Base-by-base conservation (phyloP, 2,329 filamentous ascomycete species). In the Trichoderma sp. region DNA sequence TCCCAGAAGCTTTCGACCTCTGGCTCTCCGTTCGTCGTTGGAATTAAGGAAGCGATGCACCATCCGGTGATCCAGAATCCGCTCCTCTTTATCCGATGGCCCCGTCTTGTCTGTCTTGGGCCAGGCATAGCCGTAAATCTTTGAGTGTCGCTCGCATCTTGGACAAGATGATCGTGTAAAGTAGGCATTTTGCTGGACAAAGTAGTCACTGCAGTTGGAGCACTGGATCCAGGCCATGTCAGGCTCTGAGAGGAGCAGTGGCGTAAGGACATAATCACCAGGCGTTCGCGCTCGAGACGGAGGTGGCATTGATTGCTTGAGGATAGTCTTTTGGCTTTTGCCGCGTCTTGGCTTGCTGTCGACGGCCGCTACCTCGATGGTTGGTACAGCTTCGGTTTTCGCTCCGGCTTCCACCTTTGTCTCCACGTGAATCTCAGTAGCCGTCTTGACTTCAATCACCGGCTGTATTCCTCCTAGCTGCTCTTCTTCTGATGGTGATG, bases 91-190 rank as follows among this genome's bases (percentile, higher is more conserved):
- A 77, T 98, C 96, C 24, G 87, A 79, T 19, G 88, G 88, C 0
- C 92, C 92, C 31, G 91, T 89, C 71, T 86, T 91, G 70, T 97
- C 92, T 0, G 96, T 98, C 83, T 99, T 97, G 6, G 96, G 96
- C 96, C 96, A 99, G 69, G 91, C 85, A 76, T 92, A 97, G 0
- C 96, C 96, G 77, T 98, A 99, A 0, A 99, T 83, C 82, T 97
- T 98, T 19, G 92, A 96, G 77, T 99, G 96, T 0, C 96, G 88
- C 81, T 99, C 96, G 79, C 96, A 99, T 7, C 96, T 89, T 4
- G 93, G 94, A 78, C 96, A 99, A 19, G 93, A 91, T 60, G 91
- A 89, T 64, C 91, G 89, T 1, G 94, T 97, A 72, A 90, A 91
- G 78, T 97, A 97, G 0, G 93, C 93, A 72, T 98, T 92, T 52